Conservation (phyloP, 106 monocot genomes). For the Dendrobium huoshanense region DNA sequence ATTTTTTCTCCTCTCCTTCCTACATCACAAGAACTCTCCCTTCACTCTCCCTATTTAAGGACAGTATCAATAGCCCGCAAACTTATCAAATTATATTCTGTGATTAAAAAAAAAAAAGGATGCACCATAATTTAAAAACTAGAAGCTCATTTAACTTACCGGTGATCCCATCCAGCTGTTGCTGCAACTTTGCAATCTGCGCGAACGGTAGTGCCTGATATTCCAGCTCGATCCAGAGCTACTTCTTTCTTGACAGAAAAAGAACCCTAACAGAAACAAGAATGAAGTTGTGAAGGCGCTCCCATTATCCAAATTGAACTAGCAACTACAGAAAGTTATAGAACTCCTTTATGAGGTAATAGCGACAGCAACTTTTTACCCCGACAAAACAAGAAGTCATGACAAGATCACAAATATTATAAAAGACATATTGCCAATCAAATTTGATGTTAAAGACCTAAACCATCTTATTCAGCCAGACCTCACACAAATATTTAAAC, state of each 20-base stretch:
- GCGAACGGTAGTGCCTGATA: constrained; percentile 69
- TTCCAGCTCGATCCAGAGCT: constrained; percentile 71
- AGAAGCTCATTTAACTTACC: constrained; percentile 28
- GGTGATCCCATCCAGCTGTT: constrained; percentile 97
- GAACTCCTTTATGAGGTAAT: neutral
- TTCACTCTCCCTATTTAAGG: neutral
- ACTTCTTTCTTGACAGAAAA: constrained; percentile 61
- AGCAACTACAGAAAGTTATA: neutral
- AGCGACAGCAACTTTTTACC: neutral
- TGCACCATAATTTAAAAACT: constrained; percentile 5
- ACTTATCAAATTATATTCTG: neutral
- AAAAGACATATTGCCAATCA: neutral
- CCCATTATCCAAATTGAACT: neutral
- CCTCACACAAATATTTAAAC: neutral
- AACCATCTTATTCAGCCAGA: neutral
- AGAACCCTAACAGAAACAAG: constrained; percentile 35
- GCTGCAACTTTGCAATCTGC: constrained; percentile 84
- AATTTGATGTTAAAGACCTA: neutral
- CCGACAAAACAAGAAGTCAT: neutral
- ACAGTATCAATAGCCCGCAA: neutral
- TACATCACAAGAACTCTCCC: neutral
- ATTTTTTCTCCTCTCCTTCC: neutral
- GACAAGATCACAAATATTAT: neutral
- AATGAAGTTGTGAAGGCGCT: neutral
- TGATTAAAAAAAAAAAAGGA: neutral